phyloP scores from a whole-genome alignment of 2,329 filamentous ascomycete species.

The Penicillium sp. region DNA sequence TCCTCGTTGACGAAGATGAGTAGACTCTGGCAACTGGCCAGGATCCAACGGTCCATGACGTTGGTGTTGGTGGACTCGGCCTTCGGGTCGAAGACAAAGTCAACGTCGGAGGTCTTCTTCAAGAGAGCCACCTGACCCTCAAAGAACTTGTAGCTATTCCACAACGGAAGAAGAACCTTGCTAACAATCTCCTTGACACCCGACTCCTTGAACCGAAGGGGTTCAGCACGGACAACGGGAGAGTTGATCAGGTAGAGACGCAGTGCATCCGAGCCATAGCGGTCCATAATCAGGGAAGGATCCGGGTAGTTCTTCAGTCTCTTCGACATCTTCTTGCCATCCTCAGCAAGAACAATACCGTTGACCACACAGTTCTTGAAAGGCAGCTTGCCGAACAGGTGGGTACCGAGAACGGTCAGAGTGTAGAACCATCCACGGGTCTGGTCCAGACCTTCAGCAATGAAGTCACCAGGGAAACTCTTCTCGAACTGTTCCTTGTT shows the following conservation, averaged over 20 bases:
- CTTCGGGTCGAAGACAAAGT: constrained; percentile 73
- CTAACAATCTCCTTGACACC: constrained; percentile 94
- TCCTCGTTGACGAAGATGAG: constrained; percentile 88
- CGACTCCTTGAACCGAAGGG: constrained; percentile 81
- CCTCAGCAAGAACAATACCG: constrained; percentile 86
- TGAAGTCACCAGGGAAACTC: constrained; percentile 87
- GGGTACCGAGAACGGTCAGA: constrained; percentile 77
- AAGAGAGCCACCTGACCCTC: constrained; percentile 78
- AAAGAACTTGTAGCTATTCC: constrained; percentile 98
- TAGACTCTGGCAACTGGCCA: constrained; percentile 86
- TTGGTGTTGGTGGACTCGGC: constrained; percentile 75
- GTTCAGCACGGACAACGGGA: constrained; percentile 86
- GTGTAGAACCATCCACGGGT: constrained; percentile 98
- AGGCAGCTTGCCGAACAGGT: constrained; percentile 76
- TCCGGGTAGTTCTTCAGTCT: constrained; percentile 94
- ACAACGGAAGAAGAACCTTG: constrained; percentile 82
- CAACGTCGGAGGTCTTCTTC: constrained; percentile 75
- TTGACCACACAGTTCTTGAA: constrained; percentile 98
- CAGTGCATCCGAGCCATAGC: constrained; percentile 87
- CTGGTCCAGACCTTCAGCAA: constrained; percentile 88
- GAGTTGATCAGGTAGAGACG: constrained; percentile 97
- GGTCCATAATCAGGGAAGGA: constrained; percentile 73
- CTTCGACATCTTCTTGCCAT: constrained; percentile 99
- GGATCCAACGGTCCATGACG: constrained; percentile 93
- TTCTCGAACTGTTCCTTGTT: constrained; percentile 75